These are phyloP conservation scores for Physaria fendleri DNA, from an alignment of 345 rosid species.

Conservation along the genomic window DNA sequence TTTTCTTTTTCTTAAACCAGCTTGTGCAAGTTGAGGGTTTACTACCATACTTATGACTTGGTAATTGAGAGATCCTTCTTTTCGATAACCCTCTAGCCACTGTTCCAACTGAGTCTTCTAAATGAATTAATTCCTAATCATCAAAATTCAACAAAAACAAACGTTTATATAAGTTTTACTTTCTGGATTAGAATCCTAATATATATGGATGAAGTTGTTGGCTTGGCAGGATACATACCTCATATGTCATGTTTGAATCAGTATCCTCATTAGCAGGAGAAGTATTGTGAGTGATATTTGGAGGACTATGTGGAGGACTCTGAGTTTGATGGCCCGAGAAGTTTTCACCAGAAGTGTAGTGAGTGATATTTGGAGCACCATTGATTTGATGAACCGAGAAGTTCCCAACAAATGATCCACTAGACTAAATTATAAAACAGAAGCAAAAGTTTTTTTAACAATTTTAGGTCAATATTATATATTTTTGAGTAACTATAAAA, in stretches of 20 bases:
- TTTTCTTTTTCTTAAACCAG: conserved; percentile 1
- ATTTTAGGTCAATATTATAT: background rate
- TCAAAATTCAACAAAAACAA: background rate
- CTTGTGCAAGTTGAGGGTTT: background rate
- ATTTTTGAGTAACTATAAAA: background rate
- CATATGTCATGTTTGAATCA: conserved; percentile 19
- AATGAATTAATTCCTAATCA: conserved; percentile 18
- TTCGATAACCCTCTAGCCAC: conserved; percentile 7
- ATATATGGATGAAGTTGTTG: background rate
- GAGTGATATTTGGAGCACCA: background rate
- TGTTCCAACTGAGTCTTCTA: conserved; percentile 13
- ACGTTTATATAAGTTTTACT: background rate
- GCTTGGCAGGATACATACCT: conserved; percentile 3
- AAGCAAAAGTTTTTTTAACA: background rate
- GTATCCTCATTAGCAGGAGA: background rate
- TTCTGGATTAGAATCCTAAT: background rate
- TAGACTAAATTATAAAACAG: background rate
- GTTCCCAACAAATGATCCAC: background rate
- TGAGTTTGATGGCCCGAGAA: background rate
- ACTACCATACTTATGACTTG: conserved; percentile 2
- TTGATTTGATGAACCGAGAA: background rate
- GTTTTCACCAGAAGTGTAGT: background rate
- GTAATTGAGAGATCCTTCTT: background rate
- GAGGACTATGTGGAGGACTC: background rate
- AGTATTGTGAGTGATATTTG: background rate